Conservation (phyloP, 2,329 filamentous ascomycete genomes). For the Phyllosticta capitalensis region DNA sequence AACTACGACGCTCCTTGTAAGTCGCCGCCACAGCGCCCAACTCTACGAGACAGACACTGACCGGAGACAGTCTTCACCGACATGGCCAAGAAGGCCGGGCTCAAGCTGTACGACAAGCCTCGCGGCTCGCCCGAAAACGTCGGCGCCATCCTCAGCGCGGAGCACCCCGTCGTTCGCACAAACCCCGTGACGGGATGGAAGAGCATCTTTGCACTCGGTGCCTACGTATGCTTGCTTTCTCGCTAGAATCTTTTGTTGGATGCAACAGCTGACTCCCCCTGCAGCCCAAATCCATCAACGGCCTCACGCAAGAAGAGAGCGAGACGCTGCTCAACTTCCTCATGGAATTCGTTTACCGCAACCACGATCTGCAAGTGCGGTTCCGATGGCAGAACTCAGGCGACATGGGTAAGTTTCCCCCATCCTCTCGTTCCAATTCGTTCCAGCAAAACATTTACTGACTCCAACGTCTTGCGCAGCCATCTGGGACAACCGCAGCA, state of each 20-base stretch:
- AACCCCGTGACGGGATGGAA: slow-evolving; percentile 58
- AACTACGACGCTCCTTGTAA: slow-evolving; percentile 36
- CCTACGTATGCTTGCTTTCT: slow-evolving; percentile 8
- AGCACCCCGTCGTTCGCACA: slow-evolving; percentile 49
- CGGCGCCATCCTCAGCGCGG: slow-evolving; percentile 39
- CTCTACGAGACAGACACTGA: neutral
- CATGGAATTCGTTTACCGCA: slow-evolving; percentile 41
- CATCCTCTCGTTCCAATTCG: too few species aligned
- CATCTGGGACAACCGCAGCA: slow-evolving; percentile 3
- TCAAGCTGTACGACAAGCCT: slow-evolving; percentile 38
- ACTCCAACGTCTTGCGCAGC: neutral
- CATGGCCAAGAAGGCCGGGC: slow-evolving; percentile 30
- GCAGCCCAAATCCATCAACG: slow-evolving; percentile 1
- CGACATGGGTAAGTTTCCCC: slow-evolving; percentile 1
- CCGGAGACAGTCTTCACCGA: slow-evolving; percentile 23
- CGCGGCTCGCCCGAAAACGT: slow-evolving; percentile 47
- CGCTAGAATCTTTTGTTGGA: neutral
- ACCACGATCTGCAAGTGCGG: slow-evolving; percentile 49
- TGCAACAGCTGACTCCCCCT: neutral
- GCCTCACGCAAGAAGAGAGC: neutral
- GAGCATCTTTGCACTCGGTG: slow-evolving; percentile 38
- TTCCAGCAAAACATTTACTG: too few species aligned
- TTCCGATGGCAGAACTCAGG: slow-evolving; percentile 35
- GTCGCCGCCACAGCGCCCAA: slow-evolving; percentile 11
- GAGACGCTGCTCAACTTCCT: slow-evolving; percentile 38